Evolutionary conservation across 352 stramenopile genomes (phyloP).

Genomic region (Phytophthora rubi): DNA sequence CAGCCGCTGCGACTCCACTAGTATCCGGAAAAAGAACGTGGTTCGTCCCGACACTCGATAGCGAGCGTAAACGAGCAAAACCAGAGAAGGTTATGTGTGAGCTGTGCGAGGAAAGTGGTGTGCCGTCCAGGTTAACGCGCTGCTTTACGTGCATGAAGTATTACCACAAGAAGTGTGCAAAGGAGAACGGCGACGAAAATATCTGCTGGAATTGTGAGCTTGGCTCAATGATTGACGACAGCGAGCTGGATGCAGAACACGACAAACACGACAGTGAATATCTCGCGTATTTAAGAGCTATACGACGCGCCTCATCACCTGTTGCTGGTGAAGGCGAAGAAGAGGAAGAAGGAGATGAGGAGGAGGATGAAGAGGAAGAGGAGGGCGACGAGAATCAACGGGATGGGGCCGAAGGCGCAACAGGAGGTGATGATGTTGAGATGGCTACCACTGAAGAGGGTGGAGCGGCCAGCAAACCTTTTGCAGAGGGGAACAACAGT

Average conservation of each 20-base stretch:
- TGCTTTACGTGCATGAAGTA: slow-evolving; percentile 66
- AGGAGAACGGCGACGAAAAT: slow-evolving; percentile 71
- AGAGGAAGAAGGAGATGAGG: slow-evolving; percentile 6
- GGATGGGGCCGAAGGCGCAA: slow-evolving; percentile 5
- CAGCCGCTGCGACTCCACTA: background rate
- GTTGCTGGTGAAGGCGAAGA: slow-evolving; percentile 16
- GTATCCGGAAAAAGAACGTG: slow-evolving; percentile 23
- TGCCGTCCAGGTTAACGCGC: slow-evolving; percentile 43
- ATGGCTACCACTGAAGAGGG: slow-evolving; percentile 11
- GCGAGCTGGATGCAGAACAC: slow-evolving; percentile 62
- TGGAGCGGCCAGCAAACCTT: slow-evolving; percentile 17
- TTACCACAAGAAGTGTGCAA: slow-evolving; percentile 76
- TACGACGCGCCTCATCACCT: slow-evolving; percentile 38
- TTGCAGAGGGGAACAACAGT: slow-evolving; percentile 23
- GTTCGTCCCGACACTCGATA: slow-evolving; percentile 27
- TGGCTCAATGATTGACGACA: slow-evolving; percentile 80
- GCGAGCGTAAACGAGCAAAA: slow-evolving; percentile 33
- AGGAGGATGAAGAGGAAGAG: slow-evolving; percentile 7
- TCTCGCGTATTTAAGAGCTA: slow-evolving; percentile 53
- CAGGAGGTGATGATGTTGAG: slow-evolving; percentile 26
- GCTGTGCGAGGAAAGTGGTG: slow-evolving; percentile 58
- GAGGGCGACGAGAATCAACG: slow-evolving; percentile 4
- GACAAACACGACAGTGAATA: slow-evolving; percentile 51
- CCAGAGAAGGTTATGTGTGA: slow-evolving; percentile 57
- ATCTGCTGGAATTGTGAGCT: slow-evolving; percentile 82